A percentile compares a stretch with the other conserved stretches of the same genome.
phyloP scores from a whole-genome alignment of 1,139 yeast species.

The Kodamaea suecica region DNA sequence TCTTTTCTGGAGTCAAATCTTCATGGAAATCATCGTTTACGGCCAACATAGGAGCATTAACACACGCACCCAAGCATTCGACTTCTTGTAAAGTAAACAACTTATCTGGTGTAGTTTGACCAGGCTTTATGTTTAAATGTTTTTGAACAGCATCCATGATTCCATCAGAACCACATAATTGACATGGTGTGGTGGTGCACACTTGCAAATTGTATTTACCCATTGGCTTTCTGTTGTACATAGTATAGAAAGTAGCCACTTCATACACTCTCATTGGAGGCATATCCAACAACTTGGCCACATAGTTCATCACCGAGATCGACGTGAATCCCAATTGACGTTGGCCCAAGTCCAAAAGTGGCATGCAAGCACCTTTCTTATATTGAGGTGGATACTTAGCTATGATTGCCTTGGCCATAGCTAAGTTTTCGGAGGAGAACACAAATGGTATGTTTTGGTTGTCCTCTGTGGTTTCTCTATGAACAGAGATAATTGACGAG shows the following conservation, averaged over 20 bases:
- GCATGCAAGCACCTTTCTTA: conserved; percentile 88
- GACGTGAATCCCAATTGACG: conserved; percentile 87
- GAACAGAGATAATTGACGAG: conserved; percentile 58
- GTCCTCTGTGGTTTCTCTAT: conserved; percentile 69
- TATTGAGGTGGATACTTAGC: conserved; percentile 84
- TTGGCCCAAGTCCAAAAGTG: conserved; percentile 81
- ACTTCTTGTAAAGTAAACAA: conserved; percentile 83
- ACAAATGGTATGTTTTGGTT: conserved; percentile 70
- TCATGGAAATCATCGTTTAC: conserved; percentile 81
- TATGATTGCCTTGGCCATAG: conserved; percentile 69
- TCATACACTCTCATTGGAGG: conserved; percentile 96
- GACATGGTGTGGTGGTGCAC: conserved; percentile 91
- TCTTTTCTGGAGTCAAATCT: conserved; percentile 71
- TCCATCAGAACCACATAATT: conserved; percentile 77
- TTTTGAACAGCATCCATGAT: conserved; percentile 68
- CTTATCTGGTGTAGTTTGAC: conserved; percentile 75
- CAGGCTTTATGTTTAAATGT: conserved; percentile 66
- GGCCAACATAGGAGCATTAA: conserved; percentile 87
- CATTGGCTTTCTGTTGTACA: conserved; percentile 86
- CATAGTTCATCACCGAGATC: conserved; percentile 89
- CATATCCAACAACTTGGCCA: conserved; percentile 79
- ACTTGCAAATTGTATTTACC: conserved; percentile 84
- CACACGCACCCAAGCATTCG: conserved; percentile 91
- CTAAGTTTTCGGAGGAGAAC: conserved; percentile 64
- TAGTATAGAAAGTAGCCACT: conserved; percentile 89